Evolutionary conservation across 2,329 filamentous ascomycete genomes (phyloP), one percentile per base, ranked within the genome.

Genomic region (Shiraia bambusicola): DNA sequence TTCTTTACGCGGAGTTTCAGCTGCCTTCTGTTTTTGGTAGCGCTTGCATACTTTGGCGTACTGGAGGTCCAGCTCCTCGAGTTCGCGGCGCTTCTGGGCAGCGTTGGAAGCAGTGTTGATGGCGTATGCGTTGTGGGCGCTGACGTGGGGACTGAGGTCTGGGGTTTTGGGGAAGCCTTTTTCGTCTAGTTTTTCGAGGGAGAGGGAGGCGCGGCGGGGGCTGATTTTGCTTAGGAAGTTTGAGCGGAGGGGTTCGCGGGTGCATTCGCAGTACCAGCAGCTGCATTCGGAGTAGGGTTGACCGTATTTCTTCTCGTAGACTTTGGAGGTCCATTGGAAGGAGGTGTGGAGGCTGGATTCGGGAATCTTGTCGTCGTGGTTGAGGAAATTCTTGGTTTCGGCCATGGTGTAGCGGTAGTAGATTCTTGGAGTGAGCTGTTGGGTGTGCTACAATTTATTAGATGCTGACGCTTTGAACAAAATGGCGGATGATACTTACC

Each of bases 351-450:
- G 76, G 34, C 75, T 76, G 11, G 71, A 72, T 56, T 90, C 84
- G 34, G 84, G 81, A 15, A 94, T 82, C 68, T 92, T 92, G 72
- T 94, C 89, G 64, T 93, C 85, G 59, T 94, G 88, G 59, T 91
- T 83, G 52, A 92, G 78, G 58, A 89, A 88, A 34, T 76, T 80
- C 1, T 58, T 59, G 5, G 75, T 76, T 15, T 65, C 63, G 0
- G 36, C 40, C 1, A 76, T 60, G 1, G 79, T 84, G 60, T 79
- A 84, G 2, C 61, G 45, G 54, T 81, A 84, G 68, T 93, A 93
- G 3, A 71, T 58, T 2, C 62, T 57, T 0, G 87, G 84, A 7
- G 72, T 78, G 3, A 92, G 78, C 61, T 92, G 86, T 56, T 92
- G 87, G 0, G 87, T 92, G 61, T 94, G 88, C 59, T 56, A 15